Conservation (phyloP, 495 filamentous ascomycete genomes). For the Penicillium cosmopolitanum region DNA sequence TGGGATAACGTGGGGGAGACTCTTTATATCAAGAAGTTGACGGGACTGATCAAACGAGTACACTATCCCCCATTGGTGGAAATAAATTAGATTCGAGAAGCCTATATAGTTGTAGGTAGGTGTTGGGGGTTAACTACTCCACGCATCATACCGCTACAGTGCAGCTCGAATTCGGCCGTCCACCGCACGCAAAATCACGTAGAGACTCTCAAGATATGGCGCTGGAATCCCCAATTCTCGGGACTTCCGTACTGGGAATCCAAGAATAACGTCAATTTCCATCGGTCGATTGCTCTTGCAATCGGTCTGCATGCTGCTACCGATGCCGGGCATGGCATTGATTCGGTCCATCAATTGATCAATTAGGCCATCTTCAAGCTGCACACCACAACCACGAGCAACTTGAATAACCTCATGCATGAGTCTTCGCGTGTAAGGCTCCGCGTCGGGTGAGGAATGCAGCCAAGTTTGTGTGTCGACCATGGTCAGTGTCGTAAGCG, state of each 20-base stretch:
- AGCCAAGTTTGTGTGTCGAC: constrained; percentile 55
- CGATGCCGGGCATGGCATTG: constrained; percentile 43
- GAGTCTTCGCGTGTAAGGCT: constrained; percentile 43
- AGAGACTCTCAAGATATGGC: constrained; percentile 52
- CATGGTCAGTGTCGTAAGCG: constrained; percentile 52
- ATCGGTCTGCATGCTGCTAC: constrained; percentile 61
- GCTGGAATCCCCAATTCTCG: constrained; percentile 51
- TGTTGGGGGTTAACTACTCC: neutral
- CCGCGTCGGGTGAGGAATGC: constrained; percentile 44
- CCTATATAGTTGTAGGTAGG: neutral
- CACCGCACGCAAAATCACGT: constrained; percentile 33
- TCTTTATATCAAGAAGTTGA: neutral
- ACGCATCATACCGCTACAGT: constrained; percentile 6
- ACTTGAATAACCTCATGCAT: constrained; percentile 56
- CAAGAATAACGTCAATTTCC: constrained; percentile 62
- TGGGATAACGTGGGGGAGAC: neutral
- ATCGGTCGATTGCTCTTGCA: constrained; percentile 49
- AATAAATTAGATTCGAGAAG: neutral
- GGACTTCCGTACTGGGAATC: constrained; percentile 53
- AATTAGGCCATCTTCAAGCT: constrained; percentile 40
- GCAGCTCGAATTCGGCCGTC: constrained; percentile 27
- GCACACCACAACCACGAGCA: constrained; percentile 45
- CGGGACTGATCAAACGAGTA: neutral
- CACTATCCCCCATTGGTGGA: neutral
- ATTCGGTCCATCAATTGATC: constrained; percentile 49